Conservation (phyloP, 441 rosid species). For the Arabidopsis lyrata region DNA sequence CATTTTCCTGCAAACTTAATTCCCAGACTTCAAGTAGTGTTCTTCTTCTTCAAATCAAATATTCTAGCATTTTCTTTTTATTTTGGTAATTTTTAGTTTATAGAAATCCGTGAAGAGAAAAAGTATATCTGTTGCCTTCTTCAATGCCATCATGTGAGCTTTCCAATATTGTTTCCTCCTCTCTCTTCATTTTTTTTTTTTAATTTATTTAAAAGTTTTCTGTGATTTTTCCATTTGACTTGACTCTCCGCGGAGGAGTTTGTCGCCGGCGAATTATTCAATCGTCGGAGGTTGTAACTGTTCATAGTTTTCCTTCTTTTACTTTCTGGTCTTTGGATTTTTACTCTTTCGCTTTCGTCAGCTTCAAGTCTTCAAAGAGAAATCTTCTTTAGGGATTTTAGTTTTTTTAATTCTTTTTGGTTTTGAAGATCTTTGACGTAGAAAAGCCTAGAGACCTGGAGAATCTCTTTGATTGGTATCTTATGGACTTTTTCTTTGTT, state of each 20-base stretch:
- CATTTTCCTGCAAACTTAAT: conserved; percentile 21
- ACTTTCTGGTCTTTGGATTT: conserved; percentile 2
- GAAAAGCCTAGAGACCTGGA: conserved; percentile 36
- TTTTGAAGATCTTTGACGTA: conserved; percentile 44
- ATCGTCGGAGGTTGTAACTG: conserved; percentile 17
- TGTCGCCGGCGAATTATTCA: conserved; percentile 26
- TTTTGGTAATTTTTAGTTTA: neutral
- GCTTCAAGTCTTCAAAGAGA: conserved; percentile 42
- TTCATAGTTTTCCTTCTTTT: neutral
- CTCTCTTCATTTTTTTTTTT: conserved; percentile 12
- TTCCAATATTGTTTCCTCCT: conserved; percentile 37
- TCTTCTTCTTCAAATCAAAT: conserved; percentile 23
- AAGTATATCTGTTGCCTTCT: conserved; percentile 44
- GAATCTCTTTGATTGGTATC: conserved; percentile 47
- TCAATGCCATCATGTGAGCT: conserved; percentile 43
- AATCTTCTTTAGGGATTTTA: conserved; percentile 31
- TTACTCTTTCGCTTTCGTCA: conserved; percentile 42
- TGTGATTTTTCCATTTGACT: conserved; percentile 14
- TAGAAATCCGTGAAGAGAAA: conserved; percentile 35
- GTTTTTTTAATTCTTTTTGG: neutral
- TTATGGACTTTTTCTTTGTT: conserved; percentile 20
- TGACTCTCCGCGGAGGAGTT: conserved; percentile 29
- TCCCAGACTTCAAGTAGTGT: conserved; percentile 7
- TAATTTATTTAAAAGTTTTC: neutral
- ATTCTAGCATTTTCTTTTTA: conserved; percentile 20